A percentile compares a stretch with the other conserved stretches of the same genome.
phyloP scores from a whole-genome alignment of 148 eudicot species.

The Vaccinium myrtillus region DNA sequence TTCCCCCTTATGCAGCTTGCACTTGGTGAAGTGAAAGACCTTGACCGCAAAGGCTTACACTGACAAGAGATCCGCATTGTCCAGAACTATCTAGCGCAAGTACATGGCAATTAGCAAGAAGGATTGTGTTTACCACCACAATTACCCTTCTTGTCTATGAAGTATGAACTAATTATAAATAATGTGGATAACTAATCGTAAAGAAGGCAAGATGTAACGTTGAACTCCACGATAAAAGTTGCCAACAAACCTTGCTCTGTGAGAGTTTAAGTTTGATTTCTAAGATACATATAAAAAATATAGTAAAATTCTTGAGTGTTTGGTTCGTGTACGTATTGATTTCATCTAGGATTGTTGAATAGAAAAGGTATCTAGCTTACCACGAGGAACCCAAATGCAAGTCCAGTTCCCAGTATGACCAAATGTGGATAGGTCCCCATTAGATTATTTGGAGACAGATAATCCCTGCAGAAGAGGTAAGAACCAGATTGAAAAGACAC shows the following conservation, averaged over 20 bases:
- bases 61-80: neutral
- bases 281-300: neutral
- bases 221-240: neutral
- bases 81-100: neutral
- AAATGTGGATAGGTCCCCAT: conserved; percentile 76
- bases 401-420: conserved; percentile 78
- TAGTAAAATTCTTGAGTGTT: neutral
- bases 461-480: conserved; percentile 58
- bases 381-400: conserved; percentile 96
- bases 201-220: neutral
- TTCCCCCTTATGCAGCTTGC: neutral
- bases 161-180: neutral
- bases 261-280: neutral
- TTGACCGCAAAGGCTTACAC: neutral
- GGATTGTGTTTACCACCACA: neutral
- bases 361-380: conserved; percentile 37
- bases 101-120: neutral
- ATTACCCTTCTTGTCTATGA: neutral
- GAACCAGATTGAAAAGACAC: neutral
- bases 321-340: neutral
- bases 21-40: neutral
- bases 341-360: neutral
- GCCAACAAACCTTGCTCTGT: conserved; percentile 3
- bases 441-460: conserved; percentile 70
- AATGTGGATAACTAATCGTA: neutral